phyloP scores from a whole-genome alignment of 331 rosid species.

The Acacia concinna region DNA sequence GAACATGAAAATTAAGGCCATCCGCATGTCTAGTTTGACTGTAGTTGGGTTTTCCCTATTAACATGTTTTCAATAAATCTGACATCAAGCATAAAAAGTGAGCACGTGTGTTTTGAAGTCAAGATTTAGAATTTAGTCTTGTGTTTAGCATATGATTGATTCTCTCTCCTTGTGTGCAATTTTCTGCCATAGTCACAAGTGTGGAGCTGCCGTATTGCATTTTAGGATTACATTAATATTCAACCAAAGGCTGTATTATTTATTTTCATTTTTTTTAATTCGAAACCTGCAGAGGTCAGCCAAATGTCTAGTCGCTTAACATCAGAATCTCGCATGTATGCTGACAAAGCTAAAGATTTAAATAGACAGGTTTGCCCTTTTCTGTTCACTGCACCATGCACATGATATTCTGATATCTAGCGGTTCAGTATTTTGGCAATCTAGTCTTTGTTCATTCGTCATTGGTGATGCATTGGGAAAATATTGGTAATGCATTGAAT shows the following conservation, averaged over 20 bases:
- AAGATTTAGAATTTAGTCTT: background rate
- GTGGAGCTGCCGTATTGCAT: background rate
- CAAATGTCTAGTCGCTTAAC: slow-evolving; percentile 91
- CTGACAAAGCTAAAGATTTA: slow-evolving; percentile 87
- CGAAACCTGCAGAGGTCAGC: slow-evolving; percentile 84
- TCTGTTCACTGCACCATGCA: background rate
- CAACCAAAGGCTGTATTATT: slow-evolving; percentile 9
- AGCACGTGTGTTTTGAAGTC: slow-evolving; percentile 1
- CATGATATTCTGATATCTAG: background rate
- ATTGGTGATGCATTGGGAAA: background rate
- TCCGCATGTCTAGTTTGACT: slow-evolving; percentile 4
- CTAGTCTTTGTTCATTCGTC: background rate
- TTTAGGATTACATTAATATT: slow-evolving; percentile 10
- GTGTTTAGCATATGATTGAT: background rate
- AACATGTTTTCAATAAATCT: background rate
- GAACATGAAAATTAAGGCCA: slow-evolving; percentile 11
- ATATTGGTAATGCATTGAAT: too few species aligned
- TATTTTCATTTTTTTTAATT: background rate
- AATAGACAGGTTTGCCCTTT: slow-evolving; percentile 69
- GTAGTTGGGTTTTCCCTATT: slow-evolving; percentile 21
- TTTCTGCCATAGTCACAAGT: background rate
- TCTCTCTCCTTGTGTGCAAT: background rate
- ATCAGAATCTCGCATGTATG: slow-evolving; percentile 91
- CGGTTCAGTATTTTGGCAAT: slow-evolving; percentile 3
- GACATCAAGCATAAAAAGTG: background rate